phyloP scores from a whole-genome alignment of 1,139 yeast species.

The Meyerozyma athensensis region DNA sequence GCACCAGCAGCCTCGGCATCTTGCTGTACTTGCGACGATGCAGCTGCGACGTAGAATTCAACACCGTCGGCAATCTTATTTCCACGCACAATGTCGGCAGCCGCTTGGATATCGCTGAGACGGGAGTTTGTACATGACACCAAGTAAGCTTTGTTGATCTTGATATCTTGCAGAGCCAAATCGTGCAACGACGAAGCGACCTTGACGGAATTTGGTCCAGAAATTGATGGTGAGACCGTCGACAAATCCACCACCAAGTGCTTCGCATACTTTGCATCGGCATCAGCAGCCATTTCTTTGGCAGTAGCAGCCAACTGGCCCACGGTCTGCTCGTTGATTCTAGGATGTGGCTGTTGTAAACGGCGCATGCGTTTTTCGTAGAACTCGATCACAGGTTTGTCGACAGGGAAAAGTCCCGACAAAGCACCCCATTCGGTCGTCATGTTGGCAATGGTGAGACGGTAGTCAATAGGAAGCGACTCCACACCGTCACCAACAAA shows the following conservation, averaged over 20 bases:
- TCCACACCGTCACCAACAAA: constrained; percentile 84
- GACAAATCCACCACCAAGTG: constrained; percentile 74
- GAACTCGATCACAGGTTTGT: constrained; percentile 68
- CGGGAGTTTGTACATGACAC: constrained; percentile 98
- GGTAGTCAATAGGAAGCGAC: constrained; percentile 76
- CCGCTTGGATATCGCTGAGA: constrained; percentile 87
- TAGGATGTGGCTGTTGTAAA: constrained; percentile 79
- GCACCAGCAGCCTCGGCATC: constrained; percentile 91
- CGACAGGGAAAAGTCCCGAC: constrained; percentile 94
- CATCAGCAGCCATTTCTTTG: constrained; percentile 47
- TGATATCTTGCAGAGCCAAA: constrained; percentile 65
- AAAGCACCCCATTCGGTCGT: constrained; percentile 99
- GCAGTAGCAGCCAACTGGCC: constrained; percentile 41
- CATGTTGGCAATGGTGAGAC: constrained; percentile 97
- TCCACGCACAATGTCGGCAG: constrained; percentile 80
- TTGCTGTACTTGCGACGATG: constrained; percentile 85
- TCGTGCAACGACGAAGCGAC: constrained; percentile 75
- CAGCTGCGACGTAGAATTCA: constrained; percentile 96
- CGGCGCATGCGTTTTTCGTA: constrained; percentile 62
- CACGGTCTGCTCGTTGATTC: constrained; percentile 65
- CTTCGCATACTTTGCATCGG: constrained; percentile 82
- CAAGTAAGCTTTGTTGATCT: constrained; percentile 87
- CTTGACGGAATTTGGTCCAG: constrained; percentile 97
- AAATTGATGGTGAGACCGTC: constrained; percentile 84
- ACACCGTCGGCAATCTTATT: constrained; percentile 83